phyloP scores from a whole-genome alignment of 2,329 filamentous ascomycete genomes.

The Dactylellina parvicollis region DNA sequence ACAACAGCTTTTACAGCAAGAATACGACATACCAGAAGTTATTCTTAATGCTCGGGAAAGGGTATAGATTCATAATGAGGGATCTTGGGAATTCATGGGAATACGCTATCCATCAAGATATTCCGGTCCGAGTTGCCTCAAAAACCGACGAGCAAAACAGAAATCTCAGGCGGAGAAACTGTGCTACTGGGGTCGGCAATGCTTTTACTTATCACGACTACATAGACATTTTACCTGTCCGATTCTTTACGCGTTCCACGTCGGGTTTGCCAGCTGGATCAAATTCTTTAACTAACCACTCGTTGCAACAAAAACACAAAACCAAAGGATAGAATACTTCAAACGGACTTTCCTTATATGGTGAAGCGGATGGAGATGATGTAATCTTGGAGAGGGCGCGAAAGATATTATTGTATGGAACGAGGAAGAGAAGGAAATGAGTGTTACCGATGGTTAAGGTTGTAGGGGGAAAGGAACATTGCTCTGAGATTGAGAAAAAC shows the following conservation, averaged over 20 bases:
- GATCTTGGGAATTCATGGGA: background rate
- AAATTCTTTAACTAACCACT: constrained; percentile 17
- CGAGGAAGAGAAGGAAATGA: background rate
- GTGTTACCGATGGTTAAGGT: too few relatives aligned
- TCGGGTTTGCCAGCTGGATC: background rate
- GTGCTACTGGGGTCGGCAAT: background rate
- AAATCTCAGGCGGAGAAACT: background rate
- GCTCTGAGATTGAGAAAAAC: too few relatives aligned
- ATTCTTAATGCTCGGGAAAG: background rate
- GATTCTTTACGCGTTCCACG: constrained; percentile 2
- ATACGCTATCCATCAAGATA: background rate
- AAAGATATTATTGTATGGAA: background rate
- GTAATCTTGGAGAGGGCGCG: background rate
- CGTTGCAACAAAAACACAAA: constrained; percentile 24
- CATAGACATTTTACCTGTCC: background rate
- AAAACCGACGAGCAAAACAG: background rate
- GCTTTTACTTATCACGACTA: background rate
- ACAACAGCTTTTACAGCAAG: constrained; percentile 10
- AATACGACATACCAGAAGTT: constrained; percentile 5
- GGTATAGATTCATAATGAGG: constrained; percentile 9
- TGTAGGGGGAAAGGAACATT: too few relatives aligned
- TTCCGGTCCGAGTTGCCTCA: background rate
- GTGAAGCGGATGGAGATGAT: constrained; percentile 1
- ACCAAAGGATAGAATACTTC: constrained; percentile 27
- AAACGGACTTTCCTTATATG: constrained; percentile 29